Evolutionary conservation across 1,284 basidiomycete genomes (phyloP).

Genomic region (Cryptococcus jaspeensis): DNA sequence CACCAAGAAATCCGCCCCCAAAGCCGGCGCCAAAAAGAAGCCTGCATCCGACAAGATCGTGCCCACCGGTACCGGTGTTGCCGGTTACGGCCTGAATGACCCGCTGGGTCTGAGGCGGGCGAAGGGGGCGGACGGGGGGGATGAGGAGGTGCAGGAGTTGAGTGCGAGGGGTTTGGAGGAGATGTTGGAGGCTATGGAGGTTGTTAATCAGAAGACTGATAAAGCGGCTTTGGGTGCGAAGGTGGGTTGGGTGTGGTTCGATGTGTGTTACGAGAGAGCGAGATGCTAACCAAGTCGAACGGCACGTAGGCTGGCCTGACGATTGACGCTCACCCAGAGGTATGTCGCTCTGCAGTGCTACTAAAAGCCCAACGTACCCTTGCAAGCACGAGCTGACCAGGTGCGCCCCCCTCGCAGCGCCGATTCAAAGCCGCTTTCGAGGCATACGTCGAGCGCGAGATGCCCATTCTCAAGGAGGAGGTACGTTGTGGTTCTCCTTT

Average conservation of each 20-base stretch:
- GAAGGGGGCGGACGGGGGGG: slow-evolving; percentile 28
- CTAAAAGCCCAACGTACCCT: slow-evolving; percentile 6
- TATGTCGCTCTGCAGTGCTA: too few relatives aligned
- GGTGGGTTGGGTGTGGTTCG: slow-evolving; percentile 19
- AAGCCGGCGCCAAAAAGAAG: slow-evolving; percentile 43
- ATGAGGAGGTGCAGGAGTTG: slow-evolving; percentile 65
- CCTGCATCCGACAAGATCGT: slow-evolving; percentile 11
- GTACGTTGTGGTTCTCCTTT: slow-evolving; percentile 46
- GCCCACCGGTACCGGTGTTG: slow-evolving; percentile 24
- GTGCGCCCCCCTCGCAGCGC: slow-evolving; percentile 56
- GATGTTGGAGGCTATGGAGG: slow-evolving; percentile 81
- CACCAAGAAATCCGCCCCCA: slow-evolving; percentile 60
- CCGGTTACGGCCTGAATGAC: slow-evolving; percentile 53
- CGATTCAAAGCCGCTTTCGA: slow-evolving; percentile 92
- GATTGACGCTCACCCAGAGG: slow-evolving; percentile 92
- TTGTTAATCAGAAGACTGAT: slow-evolving; percentile 88
- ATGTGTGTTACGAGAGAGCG: neutral
- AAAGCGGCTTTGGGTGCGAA: slow-evolving; percentile 75
- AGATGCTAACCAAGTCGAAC: neutral
- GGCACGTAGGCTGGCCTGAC: slow-evolving; percentile 68
- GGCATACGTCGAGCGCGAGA: slow-evolving; percentile 83
- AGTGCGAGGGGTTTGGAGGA: slow-evolving; percentile 87
- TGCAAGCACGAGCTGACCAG: slow-evolving; percentile 5
- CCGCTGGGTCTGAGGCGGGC: slow-evolving; percentile 62
- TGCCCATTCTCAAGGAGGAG: slow-evolving; percentile 74